Percentiles rank a stretch among this genome's conserved stretches.
Conservation (phyloP, 805 yeast genomes). For the Saccharomycopsis capsularis region DNA sequence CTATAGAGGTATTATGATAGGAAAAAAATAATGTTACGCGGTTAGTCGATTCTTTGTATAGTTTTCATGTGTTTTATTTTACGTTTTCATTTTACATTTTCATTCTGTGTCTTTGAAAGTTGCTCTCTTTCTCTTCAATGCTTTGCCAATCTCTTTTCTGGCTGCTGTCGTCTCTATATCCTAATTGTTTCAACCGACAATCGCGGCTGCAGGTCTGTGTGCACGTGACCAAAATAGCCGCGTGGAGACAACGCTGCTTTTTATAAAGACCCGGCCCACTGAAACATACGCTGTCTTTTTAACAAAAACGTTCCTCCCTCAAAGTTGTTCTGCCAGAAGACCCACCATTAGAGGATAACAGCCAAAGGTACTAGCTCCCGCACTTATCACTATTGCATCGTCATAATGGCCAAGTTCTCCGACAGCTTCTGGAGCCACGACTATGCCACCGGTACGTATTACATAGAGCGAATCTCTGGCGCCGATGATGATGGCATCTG, state of each 20-base stretch:
- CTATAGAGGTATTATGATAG: no score
- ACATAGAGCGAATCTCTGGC: no score
- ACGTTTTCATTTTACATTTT: not conserved
- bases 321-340: no score
- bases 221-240: not conserved
- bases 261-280: no score
- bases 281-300: not conserved
- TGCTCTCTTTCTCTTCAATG: not conserved
- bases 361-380: not conserved
- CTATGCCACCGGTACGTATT: conserved; percentile 47
- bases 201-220: not conserved
- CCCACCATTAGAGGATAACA: no score
- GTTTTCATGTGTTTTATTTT: not conserved
- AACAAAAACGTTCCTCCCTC: not conserved
- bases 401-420: conserved; percentile 48
- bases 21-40: no score
- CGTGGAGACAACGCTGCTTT: no score
- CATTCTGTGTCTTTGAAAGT: not conserved
- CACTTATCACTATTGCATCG: not conserved
- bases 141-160: no score
- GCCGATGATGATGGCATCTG: no score
- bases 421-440: conserved; percentile 75
- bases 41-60: not conserved
- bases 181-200: not conserved
- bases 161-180: no score